These are phyloP conservation scores for Paraphaeosphaeria sporulosa DNA, from an alignment of 2,329 filamentous ascomycete genomes.

Conservation along the genomic window DNA sequence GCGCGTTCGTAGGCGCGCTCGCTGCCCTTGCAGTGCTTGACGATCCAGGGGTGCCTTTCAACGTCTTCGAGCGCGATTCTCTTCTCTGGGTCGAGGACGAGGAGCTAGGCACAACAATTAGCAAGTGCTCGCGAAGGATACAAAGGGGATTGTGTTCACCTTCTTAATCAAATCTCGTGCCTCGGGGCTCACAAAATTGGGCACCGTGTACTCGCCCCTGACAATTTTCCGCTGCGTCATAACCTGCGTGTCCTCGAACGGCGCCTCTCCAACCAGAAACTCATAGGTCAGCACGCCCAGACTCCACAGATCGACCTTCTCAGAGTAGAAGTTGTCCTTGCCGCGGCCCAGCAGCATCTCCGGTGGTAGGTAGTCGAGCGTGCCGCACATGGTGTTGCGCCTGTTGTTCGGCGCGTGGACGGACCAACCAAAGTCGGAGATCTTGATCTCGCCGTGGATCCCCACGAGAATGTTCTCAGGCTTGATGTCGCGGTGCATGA, in stretches of 20 bases:
- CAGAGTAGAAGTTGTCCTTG: conserved; percentile 87
- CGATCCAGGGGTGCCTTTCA: conserved; percentile 90
- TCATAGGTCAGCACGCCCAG: conserved; percentile 95
- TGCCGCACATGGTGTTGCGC: conserved; percentile 94
- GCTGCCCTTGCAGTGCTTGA: conserved; percentile 81
- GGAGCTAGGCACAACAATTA: conserved; percentile 51
- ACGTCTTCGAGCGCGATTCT: conserved; percentile 89
- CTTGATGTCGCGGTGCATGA: conserved; percentile 98
- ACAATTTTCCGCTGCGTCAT: conserved; percentile 94
- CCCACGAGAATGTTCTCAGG: conserved; percentile 96
- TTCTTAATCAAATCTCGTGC: conserved; percentile 91
- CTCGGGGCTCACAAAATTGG: conserved; percentile 87
- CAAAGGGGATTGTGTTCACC: conserved; percentile 59
- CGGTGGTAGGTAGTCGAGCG: conserved; percentile 93
- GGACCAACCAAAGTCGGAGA: conserved; percentile 98
- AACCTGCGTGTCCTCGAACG: conserved; percentile 92
- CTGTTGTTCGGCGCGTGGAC: conserved; percentile 96
- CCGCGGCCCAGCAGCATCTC: conserved; percentile 92
- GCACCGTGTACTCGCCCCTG: conserved; percentile 89
- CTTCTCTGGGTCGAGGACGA: conserved; percentile 94
- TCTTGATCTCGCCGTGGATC: conserved; percentile 97
- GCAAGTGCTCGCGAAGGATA: conserved; percentile 5
- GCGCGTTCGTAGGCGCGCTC: conserved; percentile 43
- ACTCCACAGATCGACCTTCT: conserved; percentile 97
- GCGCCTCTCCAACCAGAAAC: conserved; percentile 93